These are phyloP conservation scores for Saturnispora bothae DNA, from an alignment of 805 yeast species.

Conservation along the genomic window DNA sequence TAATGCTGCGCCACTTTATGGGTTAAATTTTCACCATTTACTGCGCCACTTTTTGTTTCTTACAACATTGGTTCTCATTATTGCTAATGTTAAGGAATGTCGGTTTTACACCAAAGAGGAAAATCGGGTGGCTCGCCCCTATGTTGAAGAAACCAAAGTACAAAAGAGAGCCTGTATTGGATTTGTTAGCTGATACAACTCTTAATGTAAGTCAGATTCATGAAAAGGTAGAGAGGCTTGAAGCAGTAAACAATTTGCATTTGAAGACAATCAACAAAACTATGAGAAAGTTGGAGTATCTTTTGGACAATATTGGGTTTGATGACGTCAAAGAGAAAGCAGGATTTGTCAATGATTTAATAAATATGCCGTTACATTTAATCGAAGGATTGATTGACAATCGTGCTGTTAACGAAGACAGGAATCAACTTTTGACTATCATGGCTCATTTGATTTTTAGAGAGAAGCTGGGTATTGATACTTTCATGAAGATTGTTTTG, in stretches of 20 bases:
- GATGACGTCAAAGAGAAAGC: neutral
- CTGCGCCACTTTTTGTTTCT: neutral
- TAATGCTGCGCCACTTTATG: neutral
- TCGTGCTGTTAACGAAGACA: constrained; percentile 4
- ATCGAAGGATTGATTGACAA: neutral
- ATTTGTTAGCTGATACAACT: constrained; percentile 3
- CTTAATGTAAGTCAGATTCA: constrained; percentile 3
- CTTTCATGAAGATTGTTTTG: constrained; percentile 15
- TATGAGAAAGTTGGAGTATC: neutral
- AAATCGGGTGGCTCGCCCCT: neutral
- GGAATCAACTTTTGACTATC: constrained; percentile 14
- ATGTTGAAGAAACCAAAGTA: neutral
- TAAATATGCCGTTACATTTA: neutral
- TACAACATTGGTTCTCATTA: too few relatives aligned
- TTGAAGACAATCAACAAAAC: neutral
- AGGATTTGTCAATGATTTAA: constrained; percentile 4
- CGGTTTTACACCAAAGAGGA: too few relatives aligned
- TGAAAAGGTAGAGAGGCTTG: constrained; percentile 5
- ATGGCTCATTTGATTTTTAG: constrained; percentile 17
- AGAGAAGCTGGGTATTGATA: constrained; percentile 9
- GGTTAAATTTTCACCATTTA: neutral
- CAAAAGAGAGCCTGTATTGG: neutral
- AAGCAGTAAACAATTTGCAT: neutral
- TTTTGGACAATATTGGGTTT: constrained; percentile 6
- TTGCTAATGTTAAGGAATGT: too few relatives aligned